These are phyloP conservation scores for Serendipita sp. DNA, from an alignment of 1,284 basidiomycete genomes.

Conservation along the genomic window DNA sequence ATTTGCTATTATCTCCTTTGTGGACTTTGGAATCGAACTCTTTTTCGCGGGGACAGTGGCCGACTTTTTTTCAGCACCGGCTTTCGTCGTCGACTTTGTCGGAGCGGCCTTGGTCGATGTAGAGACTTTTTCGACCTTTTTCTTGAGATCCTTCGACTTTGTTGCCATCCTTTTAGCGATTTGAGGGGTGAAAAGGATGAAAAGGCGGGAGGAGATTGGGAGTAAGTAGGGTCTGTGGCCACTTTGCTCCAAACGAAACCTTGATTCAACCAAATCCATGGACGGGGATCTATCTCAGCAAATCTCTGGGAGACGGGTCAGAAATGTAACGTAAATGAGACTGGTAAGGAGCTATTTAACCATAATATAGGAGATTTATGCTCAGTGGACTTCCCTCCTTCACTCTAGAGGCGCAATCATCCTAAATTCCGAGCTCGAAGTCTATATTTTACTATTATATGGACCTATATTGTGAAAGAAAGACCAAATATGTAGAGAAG, in stretches of 20 bases:
- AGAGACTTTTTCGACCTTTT: not conserved
- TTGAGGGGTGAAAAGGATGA: not conserved
- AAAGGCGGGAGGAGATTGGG: not conserved
- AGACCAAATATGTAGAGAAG: no score
- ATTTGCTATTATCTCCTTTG: not conserved
- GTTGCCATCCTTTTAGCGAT: not conserved
- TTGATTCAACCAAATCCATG: no score
- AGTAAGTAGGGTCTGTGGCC: no score
- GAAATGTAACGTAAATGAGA: no score
- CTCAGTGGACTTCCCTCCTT: no score
- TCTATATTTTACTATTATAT: no score
- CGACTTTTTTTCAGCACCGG: not conserved
- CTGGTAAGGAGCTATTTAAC: no score
- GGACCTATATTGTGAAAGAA: conserved; percentile 14
- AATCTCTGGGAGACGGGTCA: no score
- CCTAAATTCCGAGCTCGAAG: no score
- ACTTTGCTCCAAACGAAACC: not conserved
- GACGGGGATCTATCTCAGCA: no score
- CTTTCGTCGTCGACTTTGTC: not conserved
- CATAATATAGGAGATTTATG: no score
- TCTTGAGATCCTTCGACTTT: not conserved
- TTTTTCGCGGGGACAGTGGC: not conserved
- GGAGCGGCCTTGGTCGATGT: not conserved
- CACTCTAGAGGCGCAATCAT: no score
- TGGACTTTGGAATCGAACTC: not conserved